Evolutionary conservation across 495 filamentous ascomycete genomes (phyloP).

Genomic region (Annulohypoxylon stygium): DNA sequence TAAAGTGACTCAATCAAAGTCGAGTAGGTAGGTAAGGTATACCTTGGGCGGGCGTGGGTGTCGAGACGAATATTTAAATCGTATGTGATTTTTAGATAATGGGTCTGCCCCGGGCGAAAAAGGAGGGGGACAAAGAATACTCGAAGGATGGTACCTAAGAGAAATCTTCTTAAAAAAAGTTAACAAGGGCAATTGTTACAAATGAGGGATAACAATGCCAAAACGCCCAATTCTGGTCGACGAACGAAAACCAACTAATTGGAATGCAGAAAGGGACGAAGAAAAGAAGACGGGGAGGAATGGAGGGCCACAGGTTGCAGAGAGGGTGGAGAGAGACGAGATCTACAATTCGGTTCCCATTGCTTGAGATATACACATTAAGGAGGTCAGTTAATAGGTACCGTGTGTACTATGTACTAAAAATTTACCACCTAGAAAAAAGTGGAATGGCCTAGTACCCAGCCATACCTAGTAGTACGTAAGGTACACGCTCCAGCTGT

Average conservation of each 20-base stretch:
- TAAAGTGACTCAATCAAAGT: slow-evolving; percentile 7
- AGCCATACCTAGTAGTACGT: background rate
- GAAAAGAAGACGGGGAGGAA: slow-evolving; percentile 36
- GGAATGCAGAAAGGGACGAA: slow-evolving; percentile 20
- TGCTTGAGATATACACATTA: slow-evolving; percentile 36
- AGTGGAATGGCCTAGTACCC: slow-evolving; percentile 20
- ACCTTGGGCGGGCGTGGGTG: slow-evolving; percentile 4
- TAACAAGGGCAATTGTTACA: slow-evolving; percentile 30
- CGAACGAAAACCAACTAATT: slow-evolving; percentile 18
- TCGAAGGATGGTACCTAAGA: slow-evolving; percentile 32
- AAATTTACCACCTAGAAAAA: background rate
- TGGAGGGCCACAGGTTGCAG: slow-evolving; percentile 5
- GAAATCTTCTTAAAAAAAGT: slow-evolving; percentile 26
- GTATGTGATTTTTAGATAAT: background rate
- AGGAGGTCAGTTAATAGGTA: slow-evolving; percentile 23
- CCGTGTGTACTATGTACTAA: background rate
- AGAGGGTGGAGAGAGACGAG: slow-evolving; percentile 1
- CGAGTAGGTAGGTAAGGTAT: slow-evolving; percentile 10
- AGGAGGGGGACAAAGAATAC: slow-evolving; percentile 26
- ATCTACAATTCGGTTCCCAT: slow-evolving; percentile 14
- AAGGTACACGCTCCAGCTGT: background rate
- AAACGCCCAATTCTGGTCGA: slow-evolving; percentile 16
- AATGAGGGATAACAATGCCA: slow-evolving; percentile 36
- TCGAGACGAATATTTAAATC: slow-evolving; percentile 31
- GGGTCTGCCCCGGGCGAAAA: slow-evolving; percentile 14